phyloP scores from a whole-genome alignment of 306 rosid species.

The Cicer pinnatifidum region DNA sequence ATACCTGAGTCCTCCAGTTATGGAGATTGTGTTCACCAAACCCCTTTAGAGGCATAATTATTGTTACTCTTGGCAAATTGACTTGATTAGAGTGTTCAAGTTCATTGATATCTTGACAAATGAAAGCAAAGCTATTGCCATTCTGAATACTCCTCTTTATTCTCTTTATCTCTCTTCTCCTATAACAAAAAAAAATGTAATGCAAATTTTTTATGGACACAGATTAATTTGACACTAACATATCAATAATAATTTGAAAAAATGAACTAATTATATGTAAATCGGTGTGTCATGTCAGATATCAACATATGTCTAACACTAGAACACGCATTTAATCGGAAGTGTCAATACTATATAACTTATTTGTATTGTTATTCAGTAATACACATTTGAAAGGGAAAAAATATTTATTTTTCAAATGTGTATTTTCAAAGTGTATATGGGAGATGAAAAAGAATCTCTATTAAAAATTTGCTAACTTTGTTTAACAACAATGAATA shows the following conservation, averaged over 20 bases:
- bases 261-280: no score
- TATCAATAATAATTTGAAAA: no score
- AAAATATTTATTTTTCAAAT: no score
- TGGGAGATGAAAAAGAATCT: no score
- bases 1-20: slow-evolving; percentile 94
- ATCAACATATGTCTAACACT: no score
- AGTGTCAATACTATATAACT: no score
- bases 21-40: slow-evolving; percentile 98
- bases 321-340: no score
- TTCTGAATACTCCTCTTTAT: slow-evolving; percentile 58
- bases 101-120: slow-evolving; percentile 73
- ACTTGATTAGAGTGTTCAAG: slow-evolving; percentile 88
- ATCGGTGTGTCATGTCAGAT: no score
- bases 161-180: slow-evolving; percentile 79
- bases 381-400: no score
- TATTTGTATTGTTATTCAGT: no score
- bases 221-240: no score
- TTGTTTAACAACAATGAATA: slow-evolving; percentile 41
- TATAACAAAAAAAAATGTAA: slow-evolving; percentile 41
- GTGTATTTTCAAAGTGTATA: no score
- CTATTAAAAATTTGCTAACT: slow-evolving; percentile 1
- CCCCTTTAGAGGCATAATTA: slow-evolving; percentile 95
- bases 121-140: slow-evolving; percentile 83
- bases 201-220: slow-evolving; percentile 20
- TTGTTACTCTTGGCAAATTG: slow-evolving; percentile 77